phyloP scores from a whole-genome alignment of 768 basidiomycete species.

The Ramaria sp. region DNA sequence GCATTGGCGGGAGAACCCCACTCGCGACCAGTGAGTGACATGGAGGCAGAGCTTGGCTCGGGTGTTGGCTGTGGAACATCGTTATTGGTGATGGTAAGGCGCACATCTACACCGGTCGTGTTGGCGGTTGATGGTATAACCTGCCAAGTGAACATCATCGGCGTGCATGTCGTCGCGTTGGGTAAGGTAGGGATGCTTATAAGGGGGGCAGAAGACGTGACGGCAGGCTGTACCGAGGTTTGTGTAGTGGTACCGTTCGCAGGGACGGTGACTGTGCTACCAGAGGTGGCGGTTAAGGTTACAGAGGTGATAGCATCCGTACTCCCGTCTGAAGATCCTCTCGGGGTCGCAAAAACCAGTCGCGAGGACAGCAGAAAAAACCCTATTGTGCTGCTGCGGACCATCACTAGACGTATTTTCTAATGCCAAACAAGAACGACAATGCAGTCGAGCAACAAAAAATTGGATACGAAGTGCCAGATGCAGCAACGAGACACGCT shows the following conservation, averaged over 20 bases:
- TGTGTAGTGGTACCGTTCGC: not conserved
- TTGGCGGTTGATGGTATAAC: not conserved
- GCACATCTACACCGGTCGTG: not conserved
- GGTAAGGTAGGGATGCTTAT: not conserved
- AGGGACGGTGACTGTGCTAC: not conserved
- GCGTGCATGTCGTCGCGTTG: slow-evolving; percentile 2
- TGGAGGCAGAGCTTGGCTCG: not conserved
- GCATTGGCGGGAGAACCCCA: slow-evolving; percentile 1
- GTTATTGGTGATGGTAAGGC: not conserved
- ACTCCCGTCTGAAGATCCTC: not conserved
- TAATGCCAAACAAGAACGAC: too few relatives aligned
- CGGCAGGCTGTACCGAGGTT: not conserved
- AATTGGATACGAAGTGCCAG: too few relatives aligned
- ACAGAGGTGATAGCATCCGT: not conserved
- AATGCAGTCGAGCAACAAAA: too few relatives aligned
- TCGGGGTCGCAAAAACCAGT: not conserved
- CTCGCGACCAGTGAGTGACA: not conserved
- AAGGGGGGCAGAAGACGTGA: not conserved
- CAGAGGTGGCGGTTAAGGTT: not conserved
- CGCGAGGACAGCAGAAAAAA: not conserved
- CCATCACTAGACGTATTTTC: not conserved
- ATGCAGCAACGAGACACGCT: too few relatives aligned
- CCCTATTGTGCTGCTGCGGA: not conserved
- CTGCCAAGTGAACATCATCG: not conserved
- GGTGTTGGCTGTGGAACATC: not conserved